These are phyloP conservation scores for Graphium sp. DNA, from an alignment of 2,329 filamentous ascomycete species.

Conservation along the genomic window DNA sequence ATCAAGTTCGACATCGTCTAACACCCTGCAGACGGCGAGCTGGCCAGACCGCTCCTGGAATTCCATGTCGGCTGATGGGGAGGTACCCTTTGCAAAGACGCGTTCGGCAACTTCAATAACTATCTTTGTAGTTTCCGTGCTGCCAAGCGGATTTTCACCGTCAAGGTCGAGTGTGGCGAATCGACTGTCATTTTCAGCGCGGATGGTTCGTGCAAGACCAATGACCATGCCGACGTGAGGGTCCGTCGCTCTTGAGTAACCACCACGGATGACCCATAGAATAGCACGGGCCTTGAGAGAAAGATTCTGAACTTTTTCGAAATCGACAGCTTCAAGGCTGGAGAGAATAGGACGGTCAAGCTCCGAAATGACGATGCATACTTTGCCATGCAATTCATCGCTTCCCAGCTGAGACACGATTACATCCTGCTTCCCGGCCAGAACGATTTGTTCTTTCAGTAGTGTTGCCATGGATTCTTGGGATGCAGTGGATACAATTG, in stretches of 20 bases:
- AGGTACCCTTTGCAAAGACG: constrained; percentile 14
- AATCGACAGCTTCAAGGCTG: constrained; percentile 18
- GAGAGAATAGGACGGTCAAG: constrained; percentile 24
- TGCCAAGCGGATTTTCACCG: constrained; percentile 5
- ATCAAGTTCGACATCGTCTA: constrained; percentile 21
- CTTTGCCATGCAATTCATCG: neutral
- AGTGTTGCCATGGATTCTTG: too few relatives aligned
- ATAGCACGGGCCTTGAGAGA: constrained; percentile 16
- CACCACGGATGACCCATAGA: constrained; percentile 22
- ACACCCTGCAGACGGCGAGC: constrained; percentile 20
- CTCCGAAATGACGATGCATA: constrained; percentile 23
- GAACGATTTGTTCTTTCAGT: too few relatives aligned
- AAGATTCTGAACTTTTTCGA: constrained; percentile 17
- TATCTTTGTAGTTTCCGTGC: neutral
- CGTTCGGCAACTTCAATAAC: neutral
- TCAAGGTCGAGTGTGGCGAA: constrained; percentile 28
- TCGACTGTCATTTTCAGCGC: constrained; percentile 24
- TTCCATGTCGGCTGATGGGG: constrained; percentile 19
- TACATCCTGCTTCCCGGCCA: too few relatives aligned
- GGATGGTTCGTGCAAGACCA: constrained; percentile 25
- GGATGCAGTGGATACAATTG: neutral
- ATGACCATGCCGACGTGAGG: constrained; percentile 24
- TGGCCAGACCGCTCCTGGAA: constrained; percentile 20
- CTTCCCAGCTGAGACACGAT: neutral
- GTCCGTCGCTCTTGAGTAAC: constrained; percentile 15